Conservation (phyloP, 495 filamentous ascomycete genomes). For the Neurospora pannonica region DNA sequence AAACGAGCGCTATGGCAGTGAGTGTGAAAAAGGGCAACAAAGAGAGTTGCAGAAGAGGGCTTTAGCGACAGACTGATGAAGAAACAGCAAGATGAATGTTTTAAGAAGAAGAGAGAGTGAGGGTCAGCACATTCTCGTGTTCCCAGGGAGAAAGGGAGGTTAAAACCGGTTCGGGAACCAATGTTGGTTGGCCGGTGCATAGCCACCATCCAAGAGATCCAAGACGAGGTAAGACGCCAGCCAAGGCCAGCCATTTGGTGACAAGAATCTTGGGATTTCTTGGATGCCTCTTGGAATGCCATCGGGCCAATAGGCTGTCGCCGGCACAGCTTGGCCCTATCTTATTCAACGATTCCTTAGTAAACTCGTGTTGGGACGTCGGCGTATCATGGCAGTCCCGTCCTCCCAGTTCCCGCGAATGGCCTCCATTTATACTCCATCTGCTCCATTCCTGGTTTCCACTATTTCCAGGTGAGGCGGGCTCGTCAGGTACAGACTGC, state of each 20-base stretch:
- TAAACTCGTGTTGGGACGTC: neutral
- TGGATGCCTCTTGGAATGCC: conserved; percentile 5
- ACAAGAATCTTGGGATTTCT: conserved; percentile 2
- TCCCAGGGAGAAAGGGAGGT: neutral
- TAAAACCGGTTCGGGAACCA: neutral
- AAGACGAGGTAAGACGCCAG: conserved; percentile 3
- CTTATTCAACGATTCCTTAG: neutral
- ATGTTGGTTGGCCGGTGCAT: conserved; percentile 8
- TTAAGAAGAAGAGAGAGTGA: neutral
- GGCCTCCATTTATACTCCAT: neutral
- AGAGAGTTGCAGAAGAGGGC: neutral
- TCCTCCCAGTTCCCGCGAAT: neutral
- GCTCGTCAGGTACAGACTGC: neutral
- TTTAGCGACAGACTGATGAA: neutral
- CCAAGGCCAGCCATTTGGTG: neutral
- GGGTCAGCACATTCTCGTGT: neutral
- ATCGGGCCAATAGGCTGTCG: neutral
- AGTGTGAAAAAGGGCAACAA: neutral
- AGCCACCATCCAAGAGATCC: conserved; percentile 16
- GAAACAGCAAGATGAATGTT: neutral
- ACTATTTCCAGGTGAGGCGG: neutral
- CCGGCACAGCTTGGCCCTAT: neutral
- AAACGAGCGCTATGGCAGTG: conserved; percentile 6
- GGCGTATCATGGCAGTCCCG: neutral
- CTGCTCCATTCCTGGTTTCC: neutral